phyloP scores from a whole-genome alignment of 1,139 yeast genomes.

The Magnusiomyces sp. region DNA sequence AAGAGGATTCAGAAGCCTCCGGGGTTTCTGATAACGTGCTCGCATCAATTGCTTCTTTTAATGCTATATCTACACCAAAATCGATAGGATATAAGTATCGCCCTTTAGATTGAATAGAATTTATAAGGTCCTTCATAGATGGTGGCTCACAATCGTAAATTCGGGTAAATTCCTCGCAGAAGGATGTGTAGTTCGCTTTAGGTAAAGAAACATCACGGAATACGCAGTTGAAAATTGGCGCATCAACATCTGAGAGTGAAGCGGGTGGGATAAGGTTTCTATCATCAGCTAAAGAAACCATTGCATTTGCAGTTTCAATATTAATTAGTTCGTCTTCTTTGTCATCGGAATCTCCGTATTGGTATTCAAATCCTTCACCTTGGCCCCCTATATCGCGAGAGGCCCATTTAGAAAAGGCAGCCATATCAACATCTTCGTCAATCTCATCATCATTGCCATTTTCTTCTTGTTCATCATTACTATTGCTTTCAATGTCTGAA shows the following conservation, averaged over 20 bases:
- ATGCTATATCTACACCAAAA: neutral
- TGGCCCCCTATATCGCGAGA: conserved; percentile 3
- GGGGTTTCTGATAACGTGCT: neutral
- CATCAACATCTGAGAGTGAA: neutral
- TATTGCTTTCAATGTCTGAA: neutral
- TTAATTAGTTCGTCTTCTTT: neutral
- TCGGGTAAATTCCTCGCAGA: too few species aligned
- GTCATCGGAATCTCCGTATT: neutral
- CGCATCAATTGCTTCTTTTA: neutral
- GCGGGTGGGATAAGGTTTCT: neutral
- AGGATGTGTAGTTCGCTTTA: neutral
- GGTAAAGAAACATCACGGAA: neutral
- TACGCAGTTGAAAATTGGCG: neutral
- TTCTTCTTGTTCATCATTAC: neutral
- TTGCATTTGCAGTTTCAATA: neutral
- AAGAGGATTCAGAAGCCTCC: neutral
- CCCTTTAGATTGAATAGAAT: neutral
- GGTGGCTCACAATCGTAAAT: too few species aligned
- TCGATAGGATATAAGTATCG: neutral
- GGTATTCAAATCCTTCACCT: conserved; percentile 2
- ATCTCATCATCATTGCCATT: neutral
- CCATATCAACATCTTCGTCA: neutral
- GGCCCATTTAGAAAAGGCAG: neutral
- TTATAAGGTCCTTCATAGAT: too few species aligned
- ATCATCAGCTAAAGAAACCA: neutral